phyloP scores from a whole-genome alignment of 306 rosid species.

The Hippophae gyantsensis region DNA sequence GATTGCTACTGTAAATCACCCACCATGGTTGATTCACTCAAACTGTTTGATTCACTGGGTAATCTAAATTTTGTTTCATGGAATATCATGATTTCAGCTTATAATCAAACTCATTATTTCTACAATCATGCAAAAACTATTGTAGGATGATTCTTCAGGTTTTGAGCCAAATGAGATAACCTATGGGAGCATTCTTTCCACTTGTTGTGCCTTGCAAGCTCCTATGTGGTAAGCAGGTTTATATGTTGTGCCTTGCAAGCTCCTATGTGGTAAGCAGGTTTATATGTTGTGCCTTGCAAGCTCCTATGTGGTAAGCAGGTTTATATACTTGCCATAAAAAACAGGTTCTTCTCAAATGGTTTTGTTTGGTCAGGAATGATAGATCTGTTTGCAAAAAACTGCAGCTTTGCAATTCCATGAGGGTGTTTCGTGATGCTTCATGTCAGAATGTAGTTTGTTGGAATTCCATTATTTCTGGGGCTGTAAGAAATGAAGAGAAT shows the following conservation, averaged over 20 bases:
- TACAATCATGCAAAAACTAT: constrained; percentile 41
- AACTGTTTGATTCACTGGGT: constrained; percentile 31
- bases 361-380: constrained; percentile 36
- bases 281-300: constrained; percentile 43
- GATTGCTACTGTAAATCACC: constrained; percentile 28
- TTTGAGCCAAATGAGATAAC: constrained; percentile 32
- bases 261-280: constrained; percentile 36
- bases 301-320: constrained; percentile 34
- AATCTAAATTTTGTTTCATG: constrained; percentile 46
- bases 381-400: constrained; percentile 26
- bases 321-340: constrained; percentile 28
- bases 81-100: constrained; percentile 68
- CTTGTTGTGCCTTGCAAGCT: constrained; percentile 43
- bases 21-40: constrained; percentile 32
- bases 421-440: constrained; percentile 43
- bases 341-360: constrained; percentile 33
- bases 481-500: constrained; percentile 51
- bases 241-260: no score
- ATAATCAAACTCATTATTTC: constrained; percentile 20
- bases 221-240: constrained; percentile 35
- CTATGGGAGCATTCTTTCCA: constrained; percentile 60
- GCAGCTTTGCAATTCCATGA: constrained; percentile 27
- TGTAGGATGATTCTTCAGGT: constrained; percentile 39
- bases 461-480: constrained; percentile 57
- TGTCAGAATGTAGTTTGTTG: constrained; percentile 48